Percentiles rank a stretch among this genome's conserved stretches.
phyloP scores from a whole-genome alignment of 768 basidiomycete genomes.

The Phaffia australis region DNA sequence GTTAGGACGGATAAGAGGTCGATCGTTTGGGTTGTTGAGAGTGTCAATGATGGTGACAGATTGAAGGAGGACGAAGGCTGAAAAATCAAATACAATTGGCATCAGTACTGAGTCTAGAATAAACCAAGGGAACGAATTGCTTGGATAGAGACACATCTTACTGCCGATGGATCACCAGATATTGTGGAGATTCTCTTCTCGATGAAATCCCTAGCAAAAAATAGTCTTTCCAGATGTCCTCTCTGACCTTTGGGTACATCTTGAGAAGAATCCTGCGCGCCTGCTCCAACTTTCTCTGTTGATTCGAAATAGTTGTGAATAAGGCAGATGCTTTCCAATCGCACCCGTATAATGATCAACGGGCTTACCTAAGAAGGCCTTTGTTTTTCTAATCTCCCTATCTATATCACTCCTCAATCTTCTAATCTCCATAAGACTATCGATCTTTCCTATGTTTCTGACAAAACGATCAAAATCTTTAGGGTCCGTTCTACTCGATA shows the following conservation, averaged over 20 bases:
- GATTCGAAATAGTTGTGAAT: too few species aligned
- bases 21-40: constrained; percentile 36
- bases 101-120: background rate
- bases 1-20: constrained; percentile 67
- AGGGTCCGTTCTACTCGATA: constrained; percentile 67
- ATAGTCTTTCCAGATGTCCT: constrained; percentile 21
- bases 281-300: too few species aligned
- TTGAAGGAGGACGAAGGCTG: background rate
- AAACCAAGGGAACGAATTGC: background rate
- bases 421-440: constrained; percentile 76
- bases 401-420: constrained; percentile 83
- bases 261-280: background rate
- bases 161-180: background rate
- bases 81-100: background rate
- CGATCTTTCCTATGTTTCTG: constrained; percentile 66
- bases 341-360: too few species aligned
- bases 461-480: constrained; percentile 87
- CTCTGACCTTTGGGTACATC: constrained; percentile 9
- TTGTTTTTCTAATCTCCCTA: constrained; percentile 76
- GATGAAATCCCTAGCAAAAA: constrained; percentile 6
- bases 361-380: constrained; percentile 38
- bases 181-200: constrained; percentile 14
- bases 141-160: background rate
- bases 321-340: too few species aligned
- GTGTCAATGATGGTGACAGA: background rate